Base-by-base conservation (phyloP, 1,284 basidiomycete genomes). In the Blastosporella zonata region DNA sequence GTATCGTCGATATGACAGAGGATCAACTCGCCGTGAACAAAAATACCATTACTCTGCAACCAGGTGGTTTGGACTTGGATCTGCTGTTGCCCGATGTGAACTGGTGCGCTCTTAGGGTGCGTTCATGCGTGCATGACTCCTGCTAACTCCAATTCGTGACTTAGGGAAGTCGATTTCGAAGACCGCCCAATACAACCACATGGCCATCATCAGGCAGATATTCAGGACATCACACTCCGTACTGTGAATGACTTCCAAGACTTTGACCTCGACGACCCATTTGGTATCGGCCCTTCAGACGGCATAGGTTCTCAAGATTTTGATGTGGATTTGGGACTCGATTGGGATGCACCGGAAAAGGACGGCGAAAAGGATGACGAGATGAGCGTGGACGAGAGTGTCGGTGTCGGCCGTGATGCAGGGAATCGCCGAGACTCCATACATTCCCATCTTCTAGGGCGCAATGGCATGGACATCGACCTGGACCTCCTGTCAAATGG, bases 1-100 rank as follows among this genome's bases (percentile, higher is more conserved):
- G 93, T 53, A 71, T 93, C 7, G 93, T 96, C 46, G 94, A 97
- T 70, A 84, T 97, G 80, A 92, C 93, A 13, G 91, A 93, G 62
- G 93, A 97, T 57, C 93, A 97, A 68, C 78, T 96, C 3, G 83
- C 84, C 15, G 90, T 92, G 28, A 88, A 87, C 63, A 84, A 87
- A 59, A 92, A 91, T 55, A 83, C 90, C 20, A 93, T 95, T 65
- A 94, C 92, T 1, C 75, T 94, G 6, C 87, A 87, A 56, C 78
- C 81, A 3, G 81, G 79, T 52, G 81, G 78, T 36, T 71, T 91
- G 21, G 88, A 91, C 57, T 70, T 91, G 39, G 88, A 93, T 61
- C 71, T 91, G 13, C 71, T 91, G n/a, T 71, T 93, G 21, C 89
- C 90, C 1, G 89, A 93, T 60, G 75, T 87, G 46, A 84, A 90